Conservation (phyloP, 495 filamentous ascomycete genomes). For the Lepidopterella palustris region DNA sequence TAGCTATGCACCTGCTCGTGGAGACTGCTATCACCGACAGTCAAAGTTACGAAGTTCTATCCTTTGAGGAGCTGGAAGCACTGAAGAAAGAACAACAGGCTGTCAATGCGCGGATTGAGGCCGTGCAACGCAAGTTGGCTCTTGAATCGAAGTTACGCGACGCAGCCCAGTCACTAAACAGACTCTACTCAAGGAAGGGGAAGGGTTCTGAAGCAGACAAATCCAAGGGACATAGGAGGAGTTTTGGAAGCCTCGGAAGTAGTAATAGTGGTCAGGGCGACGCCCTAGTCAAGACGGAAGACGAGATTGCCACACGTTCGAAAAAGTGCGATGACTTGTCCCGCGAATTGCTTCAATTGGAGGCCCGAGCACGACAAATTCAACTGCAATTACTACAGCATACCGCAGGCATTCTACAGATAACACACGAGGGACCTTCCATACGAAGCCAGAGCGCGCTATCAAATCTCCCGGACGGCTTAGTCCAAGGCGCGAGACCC, state of each 20-base stretch:
- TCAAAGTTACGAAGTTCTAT: slow-evolving; percentile 72
- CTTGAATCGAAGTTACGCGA: slow-evolving; percentile 91
- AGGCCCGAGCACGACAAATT: slow-evolving; percentile 63
- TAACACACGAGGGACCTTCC: slow-evolving; percentile 64
- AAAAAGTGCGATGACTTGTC: slow-evolving; percentile 81
- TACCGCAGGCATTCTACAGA: slow-evolving; percentile 82
- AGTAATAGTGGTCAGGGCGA: slow-evolving; percentile 29
- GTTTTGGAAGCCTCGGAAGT: slow-evolving; percentile 45
- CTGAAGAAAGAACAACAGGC: slow-evolving; percentile 76
- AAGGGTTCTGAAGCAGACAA: not conserved
- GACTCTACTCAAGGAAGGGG: slow-evolving; percentile 60
- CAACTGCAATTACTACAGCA: slow-evolving; percentile 75
- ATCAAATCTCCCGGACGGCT: slow-evolving; percentile 6
- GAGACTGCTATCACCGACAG: slow-evolving; percentile 90
- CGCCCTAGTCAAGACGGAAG: slow-evolving; percentile 54
- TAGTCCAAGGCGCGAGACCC: slow-evolving; percentile 33
- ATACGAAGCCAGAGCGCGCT: slow-evolving; percentile 39
- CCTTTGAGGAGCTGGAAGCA: slow-evolving; percentile 81
- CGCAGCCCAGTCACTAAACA: slow-evolving; percentile 77
- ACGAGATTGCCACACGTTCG: slow-evolving; percentile 66
- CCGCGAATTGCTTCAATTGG: slow-evolving; percentile 67
- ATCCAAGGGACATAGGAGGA: slow-evolving; percentile 40
- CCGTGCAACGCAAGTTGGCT: slow-evolving; percentile 71
- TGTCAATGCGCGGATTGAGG: slow-evolving; percentile 67
- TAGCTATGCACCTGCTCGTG: slow-evolving; percentile 77